Evolutionary conservation across 805 yeast genomes (phyloP), one percentile per base, ranked within the genome.

Genomic region (Suhomyces pyralidae): DNA sequence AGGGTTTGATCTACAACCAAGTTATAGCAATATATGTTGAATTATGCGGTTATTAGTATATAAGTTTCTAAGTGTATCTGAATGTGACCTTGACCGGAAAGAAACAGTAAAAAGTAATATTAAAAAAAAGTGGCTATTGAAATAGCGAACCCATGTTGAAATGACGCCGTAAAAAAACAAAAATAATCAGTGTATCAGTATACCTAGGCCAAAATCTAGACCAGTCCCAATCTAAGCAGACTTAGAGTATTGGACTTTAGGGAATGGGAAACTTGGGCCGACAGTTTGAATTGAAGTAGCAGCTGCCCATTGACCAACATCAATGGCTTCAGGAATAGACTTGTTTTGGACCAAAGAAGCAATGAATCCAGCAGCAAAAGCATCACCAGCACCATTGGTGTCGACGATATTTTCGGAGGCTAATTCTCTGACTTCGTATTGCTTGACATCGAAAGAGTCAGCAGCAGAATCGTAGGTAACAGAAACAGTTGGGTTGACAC

Each of bases 301-400:
- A 55, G 99, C 99, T 61, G 96, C 85, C 97, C 98, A 92, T 77
- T 93, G 98, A 59, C 97, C 98, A 71, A 85, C 81, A 62, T 86
- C 90, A 57, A 93, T 80, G 42, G 84, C 77, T 59, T 80, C 77
- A 22, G 74, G 75, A 52, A 90, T 68, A 26, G 80, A 61, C 69
- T 87, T 83, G 58, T 85, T 90, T 71, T 85, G 76, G 52, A 90
- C 96, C 60, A 92, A 76, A 53, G 92, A 94, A 56, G 97, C 96
- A 58, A 91, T 74, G 72, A 93, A 92, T 54, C 98, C 98, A 64
- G 94, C 96, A 52, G 97, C 98, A 68, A 93, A 93, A 12, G 97
- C 97, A 69, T 93, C 97, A 73, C 98, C 98, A 46, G 98, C 98
- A 78, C 99, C 99, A 77, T 93, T 94, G 66, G 98, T 90, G 78